A percentile compares a stretch with the other conserved stretches of the same genome.
Evolutionary conservation across 2,329 filamentous ascomycete genomes (phyloP).

Genomic region (Epicoccum sorghinum): DNA sequence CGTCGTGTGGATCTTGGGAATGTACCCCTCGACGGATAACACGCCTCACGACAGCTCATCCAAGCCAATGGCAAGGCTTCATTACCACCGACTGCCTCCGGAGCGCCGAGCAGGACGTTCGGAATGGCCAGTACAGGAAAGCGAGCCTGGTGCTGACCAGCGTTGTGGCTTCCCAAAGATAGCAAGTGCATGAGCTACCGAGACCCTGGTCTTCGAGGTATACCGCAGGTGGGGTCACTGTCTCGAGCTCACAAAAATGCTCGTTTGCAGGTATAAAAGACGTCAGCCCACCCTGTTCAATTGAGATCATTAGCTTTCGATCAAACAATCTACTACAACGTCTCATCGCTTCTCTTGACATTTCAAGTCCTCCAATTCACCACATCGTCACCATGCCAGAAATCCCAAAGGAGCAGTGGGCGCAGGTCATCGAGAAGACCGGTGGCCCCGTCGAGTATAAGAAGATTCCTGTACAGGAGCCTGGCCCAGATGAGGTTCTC

Average conservation of each 20-base stretch:
- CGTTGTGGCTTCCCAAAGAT: conserved; percentile 16
- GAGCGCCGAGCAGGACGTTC: conserved; percentile 29
- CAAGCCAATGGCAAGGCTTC: conserved; percentile 18
- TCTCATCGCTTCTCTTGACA: conserved; percentile 4
- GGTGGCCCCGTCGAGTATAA: conserved; percentile 75
- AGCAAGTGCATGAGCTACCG: conserved; percentile 14
- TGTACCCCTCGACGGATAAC: conserved; percentile 33
- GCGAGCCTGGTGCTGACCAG: conserved; percentile 13
- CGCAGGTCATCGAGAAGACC: conserved; percentile 84
- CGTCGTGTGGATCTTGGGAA: conserved; percentile 18
- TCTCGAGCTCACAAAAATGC: conserved; percentile 10
- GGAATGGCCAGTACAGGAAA: conserved; percentile 31
- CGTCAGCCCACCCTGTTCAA: conserved; percentile 7
- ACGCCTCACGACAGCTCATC: conserved; percentile 10
- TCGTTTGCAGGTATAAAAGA: conserved; percentile 27
- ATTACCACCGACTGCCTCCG: conserved; percentile 19
- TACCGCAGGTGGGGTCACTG: conserved; percentile 20
- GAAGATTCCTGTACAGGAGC: conserved; percentile 79
- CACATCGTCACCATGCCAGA: conserved; percentile 52
- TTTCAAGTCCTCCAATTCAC: not conserved
- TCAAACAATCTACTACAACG: conserved; percentile 13
- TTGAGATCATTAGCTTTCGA: conserved; percentile 18
- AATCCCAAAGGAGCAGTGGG: conserved; percentile 86
- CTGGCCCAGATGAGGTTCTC: conserved; percentile 87
- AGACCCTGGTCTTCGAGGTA: conserved; percentile 15